A percentile compares a stretch with the other conserved stretches of the same genome.
Evolutionary conservation across 2,329 filamentous ascomycete species (phyloP).

Genomic region (Gnomoniopsis sp.): DNA sequence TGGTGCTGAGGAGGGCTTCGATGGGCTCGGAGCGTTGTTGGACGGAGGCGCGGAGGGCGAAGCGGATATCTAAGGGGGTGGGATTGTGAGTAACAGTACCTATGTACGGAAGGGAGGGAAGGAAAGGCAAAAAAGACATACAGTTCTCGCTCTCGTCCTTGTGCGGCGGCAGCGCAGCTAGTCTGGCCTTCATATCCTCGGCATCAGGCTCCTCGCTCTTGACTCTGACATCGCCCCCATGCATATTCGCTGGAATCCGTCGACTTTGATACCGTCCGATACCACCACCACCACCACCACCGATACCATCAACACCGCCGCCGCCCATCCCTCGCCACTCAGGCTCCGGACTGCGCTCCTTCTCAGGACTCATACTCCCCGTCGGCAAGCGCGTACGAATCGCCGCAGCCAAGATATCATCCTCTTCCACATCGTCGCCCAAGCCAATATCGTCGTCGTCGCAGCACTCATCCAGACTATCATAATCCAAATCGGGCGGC

Average conservation of each 20-base stretch:
- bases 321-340: constrained; percentile 20
- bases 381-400: constrained; percentile 52
- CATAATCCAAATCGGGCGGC: constrained; percentile 24
- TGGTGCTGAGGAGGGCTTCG: constrained; percentile 64
- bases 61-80: constrained; percentile 69
- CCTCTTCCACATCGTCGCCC: constrained; percentile 27
- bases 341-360: constrained; percentile 46
- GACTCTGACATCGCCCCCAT: constrained; percentile 9
- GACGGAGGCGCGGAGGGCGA: constrained; percentile 82
- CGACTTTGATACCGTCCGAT: background rate
- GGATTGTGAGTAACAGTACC: background rate
- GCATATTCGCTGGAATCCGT: background rate
- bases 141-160: constrained; percentile 46
- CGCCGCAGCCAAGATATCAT: constrained; percentile 47
- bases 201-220: constrained; percentile 20
- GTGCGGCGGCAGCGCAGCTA: constrained; percentile 26
- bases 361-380: constrained; percentile 55
- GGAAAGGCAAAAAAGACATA: constrained; percentile 30
- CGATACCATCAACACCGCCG: background rate
- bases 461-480: constrained; percentile 29
- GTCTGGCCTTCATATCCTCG: constrained; percentile 25
- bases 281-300: background rate
- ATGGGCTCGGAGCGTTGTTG: constrained; percentile 84
- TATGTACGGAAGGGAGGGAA: background rate
- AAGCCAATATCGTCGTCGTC: constrained; percentile 23